A percentile compares a stretch with the other conserved stretches of the same genome.
phyloP scores from a whole-genome alignment of 2,329 filamentous ascomycete species.

The Lasiodiplodia citricola region DNA sequence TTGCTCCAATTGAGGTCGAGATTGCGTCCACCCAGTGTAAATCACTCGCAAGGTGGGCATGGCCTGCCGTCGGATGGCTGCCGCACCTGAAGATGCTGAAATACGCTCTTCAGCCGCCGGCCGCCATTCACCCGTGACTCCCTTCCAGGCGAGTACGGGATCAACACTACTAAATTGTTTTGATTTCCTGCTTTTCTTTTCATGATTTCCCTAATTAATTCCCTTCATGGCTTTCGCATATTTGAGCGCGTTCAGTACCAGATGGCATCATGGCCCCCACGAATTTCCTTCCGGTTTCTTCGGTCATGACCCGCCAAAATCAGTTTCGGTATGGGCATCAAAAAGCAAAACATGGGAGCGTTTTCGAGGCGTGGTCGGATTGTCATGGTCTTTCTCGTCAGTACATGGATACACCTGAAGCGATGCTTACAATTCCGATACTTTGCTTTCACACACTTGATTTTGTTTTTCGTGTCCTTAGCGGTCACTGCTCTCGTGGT shows the following conservation, averaged over 20 bases:
- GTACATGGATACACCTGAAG: neutral
- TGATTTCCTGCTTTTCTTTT: neutral
- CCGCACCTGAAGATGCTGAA: slow-evolving; percentile 27
- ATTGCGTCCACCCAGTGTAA: neutral
- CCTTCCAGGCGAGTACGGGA: neutral
- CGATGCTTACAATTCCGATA: neutral
- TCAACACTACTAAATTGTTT: slow-evolving; percentile 8
- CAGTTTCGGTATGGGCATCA: slow-evolving; percentile 3
- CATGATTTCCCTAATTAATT: neutral
- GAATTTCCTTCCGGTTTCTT: slow-evolving; percentile 10
- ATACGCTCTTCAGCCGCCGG: slow-evolving; percentile 25
- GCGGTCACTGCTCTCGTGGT: neutral
- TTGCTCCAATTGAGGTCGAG: neutral
- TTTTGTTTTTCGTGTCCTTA: neutral
- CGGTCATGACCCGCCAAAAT: slow-evolving; percentile 10
- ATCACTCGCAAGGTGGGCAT: neutral
- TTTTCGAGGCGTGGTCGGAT: slow-evolving; percentile 3
- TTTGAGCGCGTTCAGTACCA: neutral
- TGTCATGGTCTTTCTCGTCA: neutral
- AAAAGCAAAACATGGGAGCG: neutral
- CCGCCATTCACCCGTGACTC: neutral
- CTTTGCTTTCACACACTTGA: neutral
- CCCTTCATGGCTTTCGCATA: neutral
- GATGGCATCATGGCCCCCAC: slow-evolving; percentile 4
- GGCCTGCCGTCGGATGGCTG: neutral